Conservation (phyloP, 2,329 filamentous ascomycete genomes). For the Ophiosphaerella korrae region DNA sequence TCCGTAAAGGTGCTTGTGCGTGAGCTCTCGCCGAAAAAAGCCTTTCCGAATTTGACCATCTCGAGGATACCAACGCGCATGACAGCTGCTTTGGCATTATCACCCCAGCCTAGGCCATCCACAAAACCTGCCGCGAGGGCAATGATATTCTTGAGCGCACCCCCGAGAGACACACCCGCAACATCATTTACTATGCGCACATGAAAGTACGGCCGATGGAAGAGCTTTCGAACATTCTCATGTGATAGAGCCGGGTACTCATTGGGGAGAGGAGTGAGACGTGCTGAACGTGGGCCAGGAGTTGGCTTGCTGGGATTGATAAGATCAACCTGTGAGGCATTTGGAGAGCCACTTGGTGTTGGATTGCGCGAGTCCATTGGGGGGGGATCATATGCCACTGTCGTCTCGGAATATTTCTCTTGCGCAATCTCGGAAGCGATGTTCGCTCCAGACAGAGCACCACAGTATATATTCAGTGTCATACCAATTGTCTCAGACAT, state of each 20-base stretch:
- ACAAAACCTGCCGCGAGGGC: slow-evolving; percentile 94
- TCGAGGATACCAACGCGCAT: slow-evolving; percentile 96
- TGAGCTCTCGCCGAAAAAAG: slow-evolving; percentile 86
- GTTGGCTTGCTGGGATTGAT: slow-evolving; percentile 59
- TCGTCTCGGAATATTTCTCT: slow-evolving; percentile 97
- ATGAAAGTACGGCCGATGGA: slow-evolving; percentile 97
- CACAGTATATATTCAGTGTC: slow-evolving; percentile 92
- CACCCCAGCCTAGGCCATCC: slow-evolving; percentile 93
- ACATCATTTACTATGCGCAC: slow-evolving; percentile 93
- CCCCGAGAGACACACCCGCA: slow-evolving; percentile 92
- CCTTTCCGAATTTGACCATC: slow-evolving; percentile 94
- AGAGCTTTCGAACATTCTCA: slow-evolving; percentile 78
- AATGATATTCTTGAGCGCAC: slow-evolving; percentile 96
- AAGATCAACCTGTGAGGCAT: slow-evolving; percentile 55
- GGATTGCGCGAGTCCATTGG: slow-evolving; percentile 81
- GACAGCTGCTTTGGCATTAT: slow-evolving; percentile 98
- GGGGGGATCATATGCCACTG: slow-evolving; percentile 93
- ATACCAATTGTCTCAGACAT: slow-evolving; percentile 96
- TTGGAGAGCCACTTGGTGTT: slow-evolving; percentile 60
- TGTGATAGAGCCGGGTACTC: slow-evolving; percentile 90
- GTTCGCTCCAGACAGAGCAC: slow-evolving; percentile 93
- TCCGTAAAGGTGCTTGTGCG: slow-evolving; percentile 91
- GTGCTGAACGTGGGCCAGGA: slow-evolving; percentile 66
- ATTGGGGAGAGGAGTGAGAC: slow-evolving; percentile 74
- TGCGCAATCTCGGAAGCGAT: slow-evolving; percentile 92